Conservation (phyloP, 805 yeast genomes). For the Myxozyma melibiosi region DNA sequence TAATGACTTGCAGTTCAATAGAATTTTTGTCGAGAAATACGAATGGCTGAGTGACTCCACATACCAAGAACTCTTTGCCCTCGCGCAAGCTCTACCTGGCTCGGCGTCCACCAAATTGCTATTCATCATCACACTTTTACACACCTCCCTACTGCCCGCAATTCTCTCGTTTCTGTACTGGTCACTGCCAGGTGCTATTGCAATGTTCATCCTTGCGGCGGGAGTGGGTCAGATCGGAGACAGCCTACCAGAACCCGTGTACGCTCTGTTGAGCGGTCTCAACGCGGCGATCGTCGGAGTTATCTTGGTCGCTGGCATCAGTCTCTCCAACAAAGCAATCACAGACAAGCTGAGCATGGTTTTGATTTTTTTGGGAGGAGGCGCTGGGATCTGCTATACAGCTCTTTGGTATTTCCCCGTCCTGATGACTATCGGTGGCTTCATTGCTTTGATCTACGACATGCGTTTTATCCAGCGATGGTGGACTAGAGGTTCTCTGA, state of each 20-base stretch:
- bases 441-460: constrained; percentile 20
- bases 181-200: constrained; percentile 31
- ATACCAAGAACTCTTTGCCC: constrained; percentile 28
- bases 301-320: constrained; percentile 24
- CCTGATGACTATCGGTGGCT: constrained; percentile 25
- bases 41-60: constrained; percentile 26
- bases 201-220: constrained; percentile 24
- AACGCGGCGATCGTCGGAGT: constrained; percentile 31
- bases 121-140: constrained; percentile 27
- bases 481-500: not conserved
- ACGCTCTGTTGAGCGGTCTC: constrained; percentile 27
- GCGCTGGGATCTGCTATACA: constrained; percentile 22
- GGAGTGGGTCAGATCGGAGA: constrained; percentile 26
- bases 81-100: constrained; percentile 31
- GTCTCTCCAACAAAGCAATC: constrained; percentile 17
- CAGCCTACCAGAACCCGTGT: constrained; percentile 25
- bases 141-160: constrained; percentile 22
- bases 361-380: constrained; percentile 26
- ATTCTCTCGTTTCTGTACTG: constrained; percentile 26
- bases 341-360: constrained; percentile 28
- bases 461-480: constrained; percentile 6
- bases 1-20: constrained; percentile 14
- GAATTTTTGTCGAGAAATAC: constrained; percentile 23
- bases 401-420: constrained; percentile 31
- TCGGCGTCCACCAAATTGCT: constrained; percentile 30